Conservation (phyloP, 2,329 filamentous ascomycete genomes). For the Aspergillus sp. region DNA sequence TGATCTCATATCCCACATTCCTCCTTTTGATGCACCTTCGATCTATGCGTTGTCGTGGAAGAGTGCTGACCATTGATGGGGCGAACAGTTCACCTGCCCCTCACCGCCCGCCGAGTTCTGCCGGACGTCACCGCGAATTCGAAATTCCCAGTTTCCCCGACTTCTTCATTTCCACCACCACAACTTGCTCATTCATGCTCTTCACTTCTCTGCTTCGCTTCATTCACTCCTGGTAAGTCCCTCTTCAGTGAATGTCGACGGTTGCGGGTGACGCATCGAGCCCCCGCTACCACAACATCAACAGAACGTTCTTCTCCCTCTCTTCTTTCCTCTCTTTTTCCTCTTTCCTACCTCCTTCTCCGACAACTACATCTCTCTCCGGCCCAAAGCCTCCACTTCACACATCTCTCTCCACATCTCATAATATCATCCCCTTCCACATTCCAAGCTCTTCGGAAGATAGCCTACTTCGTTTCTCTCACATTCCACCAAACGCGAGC, state of each 20-base stretch:
- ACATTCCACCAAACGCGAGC: background rate
- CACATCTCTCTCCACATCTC: background rate
- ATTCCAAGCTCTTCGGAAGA: background rate
- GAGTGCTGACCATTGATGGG: background rate
- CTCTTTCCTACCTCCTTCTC: slow-evolving; percentile 5
- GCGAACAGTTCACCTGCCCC: background rate
- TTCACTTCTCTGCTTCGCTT: background rate
- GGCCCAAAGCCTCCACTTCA: slow-evolving; percentile 6
- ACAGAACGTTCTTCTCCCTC: slow-evolving; percentile 1
- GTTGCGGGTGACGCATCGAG: background rate
- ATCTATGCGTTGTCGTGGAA: background rate
- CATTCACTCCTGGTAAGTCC: background rate
- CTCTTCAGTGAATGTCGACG: slow-evolving; percentile 13
- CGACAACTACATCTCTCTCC: slow-evolving; percentile 5
- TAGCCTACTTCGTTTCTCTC: background rate
- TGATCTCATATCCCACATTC: background rate
- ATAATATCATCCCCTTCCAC: background rate
- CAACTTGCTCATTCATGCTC: background rate
- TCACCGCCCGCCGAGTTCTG: slow-evolving; percentile 18
- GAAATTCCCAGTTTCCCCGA: slow-evolving; percentile 8
- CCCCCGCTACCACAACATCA: slow-evolving; percentile 1
- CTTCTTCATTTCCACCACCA: background rate
- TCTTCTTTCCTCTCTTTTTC: background rate
- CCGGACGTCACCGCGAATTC: slow-evolving; percentile 14
- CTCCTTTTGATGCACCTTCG: background rate